A percentile compares a stretch with the other conserved stretches of the same genome.
Evolutionary conservation across 2,329 filamentous ascomycete species (phyloP).

Genomic region (Pyricularia sp.): DNA sequence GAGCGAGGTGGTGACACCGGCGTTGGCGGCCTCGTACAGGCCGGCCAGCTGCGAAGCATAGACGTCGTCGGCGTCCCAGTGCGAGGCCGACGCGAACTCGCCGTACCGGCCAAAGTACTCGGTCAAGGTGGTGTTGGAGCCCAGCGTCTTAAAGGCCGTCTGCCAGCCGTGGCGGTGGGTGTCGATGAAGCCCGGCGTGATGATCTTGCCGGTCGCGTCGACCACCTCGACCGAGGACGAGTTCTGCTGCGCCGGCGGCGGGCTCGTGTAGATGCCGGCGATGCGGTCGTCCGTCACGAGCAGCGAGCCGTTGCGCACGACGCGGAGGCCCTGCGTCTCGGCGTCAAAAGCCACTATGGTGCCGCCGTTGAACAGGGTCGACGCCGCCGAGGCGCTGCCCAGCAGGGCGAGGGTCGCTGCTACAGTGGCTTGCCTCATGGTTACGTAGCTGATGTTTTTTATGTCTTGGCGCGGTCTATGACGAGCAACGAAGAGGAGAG

Average conservation of each 20-base stretch:
- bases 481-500: background rate
- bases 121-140: slow-evolving; percentile 37
- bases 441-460: background rate
- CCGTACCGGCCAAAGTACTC: slow-evolving; percentile 36
- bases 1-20: slow-evolving; percentile 41
- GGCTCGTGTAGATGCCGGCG: slow-evolving; percentile 17
- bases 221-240: slow-evolving; percentile 24
- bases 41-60: slow-evolving; percentile 36
- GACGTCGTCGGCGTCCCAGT: slow-evolving; percentile 32
- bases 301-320: slow-evolving; percentile 30
- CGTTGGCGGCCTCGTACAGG: slow-evolving; percentile 39
- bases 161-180: slow-evolving; percentile 49
- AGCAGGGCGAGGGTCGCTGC: background rate
- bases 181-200: slow-evolving; percentile 46
- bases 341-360: slow-evolving; percentile 32
- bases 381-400: slow-evolving; percentile 9
- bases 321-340: slow-evolving; percentile 19
- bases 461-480: background rate
- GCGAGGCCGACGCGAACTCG: slow-evolving; percentile 18
- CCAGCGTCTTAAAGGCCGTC: slow-evolving; percentile 42
- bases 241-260: background rate
- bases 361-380: slow-evolving; percentile 18
- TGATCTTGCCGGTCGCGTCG: slow-evolving; percentile 40
- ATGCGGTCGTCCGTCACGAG: slow-evolving; percentile 29
- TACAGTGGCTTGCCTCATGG: background rate